Base-by-base conservation (phyloP, 805 yeast species). In the Clavispora asparagi region DNA sequence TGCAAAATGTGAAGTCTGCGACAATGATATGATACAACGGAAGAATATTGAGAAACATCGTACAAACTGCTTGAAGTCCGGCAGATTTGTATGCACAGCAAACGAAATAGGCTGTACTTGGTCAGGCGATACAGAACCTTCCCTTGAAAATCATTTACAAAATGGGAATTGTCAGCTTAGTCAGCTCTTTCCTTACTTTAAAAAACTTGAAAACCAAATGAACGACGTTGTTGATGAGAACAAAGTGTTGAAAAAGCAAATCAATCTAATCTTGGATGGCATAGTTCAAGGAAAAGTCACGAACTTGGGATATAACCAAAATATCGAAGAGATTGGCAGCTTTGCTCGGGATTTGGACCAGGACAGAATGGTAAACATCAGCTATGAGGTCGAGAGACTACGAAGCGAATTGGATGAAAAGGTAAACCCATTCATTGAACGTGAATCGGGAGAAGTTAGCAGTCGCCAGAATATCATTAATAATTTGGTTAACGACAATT, bases 261-360 rank as follows among this genome's bases (percentile, higher is more conserved):
- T 78, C 39, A 67, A 74, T 35, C 66, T 66, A 38, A 68, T 78
- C 4, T 59, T 78, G 49, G 74, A 74, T 52, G 70, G 77, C 29
- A 64, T 77, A 6, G 61, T 72, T 1, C 79, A 73, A 45, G 83
- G 82, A 0, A 75, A 69, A 51, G 60, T 77, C 17, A 71, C 79
- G 1, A 78, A 77, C 51, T 54, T 77, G 17, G 82, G 82, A 0
- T 74, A 73, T 52, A 63, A 68, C 32, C 69, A 74, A 41, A 70
- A 71, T 4, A 51, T 76, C 9, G 80, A 77, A 54, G 83, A 77
- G 49, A 66, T 77, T 43, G 61, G 62, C 40, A 55, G 57, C 41
- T 52, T 56, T 39, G 53, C 56, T 10, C 44, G 50, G 13, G 55
- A 54, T 25, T 56, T 55, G 30, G 63, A 54, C 41, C 66, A 61